Base-by-base conservation (phyloP, 345 rosid genomes). In the Reutealis trisperma region DNA sequence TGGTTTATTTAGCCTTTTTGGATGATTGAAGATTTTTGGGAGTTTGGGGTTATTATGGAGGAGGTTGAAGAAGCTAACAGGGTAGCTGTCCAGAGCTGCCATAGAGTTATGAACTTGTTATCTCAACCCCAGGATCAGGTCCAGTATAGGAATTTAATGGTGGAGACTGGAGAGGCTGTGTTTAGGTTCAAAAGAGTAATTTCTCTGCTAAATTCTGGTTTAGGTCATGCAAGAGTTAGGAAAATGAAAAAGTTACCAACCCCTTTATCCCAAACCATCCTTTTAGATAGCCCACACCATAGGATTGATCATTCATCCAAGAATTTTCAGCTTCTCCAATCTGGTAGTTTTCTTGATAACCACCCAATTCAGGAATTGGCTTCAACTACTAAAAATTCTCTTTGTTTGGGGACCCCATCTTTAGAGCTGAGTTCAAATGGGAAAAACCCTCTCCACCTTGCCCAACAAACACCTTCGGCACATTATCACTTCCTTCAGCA, bases 191-290 rank as follows among this genome's bases (percentile, higher is more conserved):
- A 92, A 80, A 94, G 86, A 83, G 97, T 96, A 63, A 84, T 81
- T 83, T 92, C 86, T 82, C 87, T 96, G 83, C 79, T 96, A 63
- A 84, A 90, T 70, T 83, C 72, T 61, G 85, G 91, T 78, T 89
- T 90, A 82, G 97, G 98, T 78, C 99, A 94, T 88, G 97, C 99
- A 12, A 90, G 99, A 84, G 93, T 94, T 57, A 89, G 98, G 82
- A 91, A 88, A 84, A 76, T 86, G n/a, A 91, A 87, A 86, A 89
- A 87, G 22, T 72, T 84, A 30, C 86, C 83, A 4, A 67, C 82
- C 67, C 86, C 91, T 82, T 64, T 87, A 49, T 85, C 91, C 76
- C 93, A 86, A 57, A 83, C 70, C 77, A 75, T 85, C 68, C 86
- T 92, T 63, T 85, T 96, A 85, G 94, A 92, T 59, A 85, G 79